A percentile compares a stretch with the other conserved stretches of the same genome.
These are phyloP conservation scores for Verticillium zaregamsianum DNA, from an alignment of 2,329 filamentous ascomycete species.

Conservation along the genomic window DNA sequence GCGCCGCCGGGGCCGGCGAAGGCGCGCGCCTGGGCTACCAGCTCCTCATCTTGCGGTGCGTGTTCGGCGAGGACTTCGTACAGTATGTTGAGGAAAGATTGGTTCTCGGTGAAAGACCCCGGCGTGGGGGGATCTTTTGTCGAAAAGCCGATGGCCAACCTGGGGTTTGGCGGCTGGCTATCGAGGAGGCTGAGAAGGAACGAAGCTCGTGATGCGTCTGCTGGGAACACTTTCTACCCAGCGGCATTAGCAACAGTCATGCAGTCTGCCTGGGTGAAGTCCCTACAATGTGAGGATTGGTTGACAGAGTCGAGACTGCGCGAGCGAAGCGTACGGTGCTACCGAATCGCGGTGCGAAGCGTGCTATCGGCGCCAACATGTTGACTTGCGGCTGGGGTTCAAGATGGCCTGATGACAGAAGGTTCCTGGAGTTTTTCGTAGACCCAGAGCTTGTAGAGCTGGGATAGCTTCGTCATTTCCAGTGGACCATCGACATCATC, in stretches of 20 bases:
- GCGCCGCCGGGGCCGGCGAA: conserved; percentile 56
- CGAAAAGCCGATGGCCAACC: conserved; percentile 56
- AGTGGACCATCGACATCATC: too few species aligned
- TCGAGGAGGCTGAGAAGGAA: conserved; percentile 58
- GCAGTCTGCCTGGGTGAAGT: background rate
- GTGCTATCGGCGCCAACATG: conserved; percentile 27
- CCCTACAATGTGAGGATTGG: conserved; percentile 50
- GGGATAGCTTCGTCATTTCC: background rate
- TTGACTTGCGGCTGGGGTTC: background rate
- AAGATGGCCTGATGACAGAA: background rate
- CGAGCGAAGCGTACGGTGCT: conserved; percentile 18
- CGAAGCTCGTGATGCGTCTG: conserved; percentile 36
- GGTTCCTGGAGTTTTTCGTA: background rate
- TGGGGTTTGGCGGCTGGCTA: conserved; percentile 47
- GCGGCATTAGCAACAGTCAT: background rate
- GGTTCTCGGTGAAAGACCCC: conserved; percentile 55
- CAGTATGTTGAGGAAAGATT: conserved; percentile 53
- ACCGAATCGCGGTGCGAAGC: conserved; percentile 13
- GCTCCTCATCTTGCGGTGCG: conserved; percentile 51
- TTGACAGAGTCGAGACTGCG: conserved; percentile 40
- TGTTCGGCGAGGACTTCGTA: conserved; percentile 52
- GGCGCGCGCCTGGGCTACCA: conserved; percentile 53
- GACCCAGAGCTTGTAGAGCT: background rate
- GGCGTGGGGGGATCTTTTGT: conserved; percentile 58
- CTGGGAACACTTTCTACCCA: conserved; percentile 53